Evolutionary conservation across 306 rosid species (phyloP).

Genomic region (Dryas alaskensis): DNA sequence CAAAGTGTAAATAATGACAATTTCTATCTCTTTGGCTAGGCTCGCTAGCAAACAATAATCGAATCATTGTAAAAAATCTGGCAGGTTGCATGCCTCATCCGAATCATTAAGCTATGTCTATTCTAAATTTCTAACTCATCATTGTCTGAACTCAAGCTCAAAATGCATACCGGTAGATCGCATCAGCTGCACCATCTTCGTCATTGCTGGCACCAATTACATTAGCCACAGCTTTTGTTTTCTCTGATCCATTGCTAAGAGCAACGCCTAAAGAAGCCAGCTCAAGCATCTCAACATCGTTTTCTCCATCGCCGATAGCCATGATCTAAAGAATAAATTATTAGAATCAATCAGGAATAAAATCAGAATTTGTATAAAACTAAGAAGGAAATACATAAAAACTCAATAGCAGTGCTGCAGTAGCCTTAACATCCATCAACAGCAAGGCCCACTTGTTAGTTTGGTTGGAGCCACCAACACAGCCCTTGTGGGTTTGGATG

Average conservation of each 20-base stretch:
- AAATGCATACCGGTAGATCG: constrained; percentile 79
- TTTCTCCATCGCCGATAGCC: constrained; percentile 99
- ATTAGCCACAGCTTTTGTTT: constrained; percentile 77
- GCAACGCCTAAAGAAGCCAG: constrained; percentile 84
- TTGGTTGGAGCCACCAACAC: too few relatives aligned
- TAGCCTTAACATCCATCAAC: not conserved
- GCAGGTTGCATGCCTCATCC: constrained; percentile 1
- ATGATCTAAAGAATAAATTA: constrained; percentile 51
- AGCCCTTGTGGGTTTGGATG: not conserved
- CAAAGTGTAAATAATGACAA: not conserved
- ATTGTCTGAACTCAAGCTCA: constrained; percentile 37
- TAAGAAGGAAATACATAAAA: not conserved
- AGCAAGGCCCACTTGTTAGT: too few relatives aligned
- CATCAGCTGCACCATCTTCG: constrained; percentile 90
- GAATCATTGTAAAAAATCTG: not conserved
- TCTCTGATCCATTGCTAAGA: constrained; percentile 76
- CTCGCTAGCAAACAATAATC: not conserved
- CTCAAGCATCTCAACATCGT: constrained; percentile 91
- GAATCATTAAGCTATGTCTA: not conserved
- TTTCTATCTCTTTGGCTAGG: not conserved
- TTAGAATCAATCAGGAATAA: constrained; percentile 8
- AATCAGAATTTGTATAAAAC: not conserved
- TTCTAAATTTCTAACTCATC: not conserved
- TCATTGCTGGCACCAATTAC: constrained; percentile 81
- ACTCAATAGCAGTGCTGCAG: not conserved